A percentile compares a stretch with the other conserved stretches of the same genome.
phyloP scores from a whole-genome alignment of 83 land plant species.

The Diphasiastrum complanatum region DNA sequence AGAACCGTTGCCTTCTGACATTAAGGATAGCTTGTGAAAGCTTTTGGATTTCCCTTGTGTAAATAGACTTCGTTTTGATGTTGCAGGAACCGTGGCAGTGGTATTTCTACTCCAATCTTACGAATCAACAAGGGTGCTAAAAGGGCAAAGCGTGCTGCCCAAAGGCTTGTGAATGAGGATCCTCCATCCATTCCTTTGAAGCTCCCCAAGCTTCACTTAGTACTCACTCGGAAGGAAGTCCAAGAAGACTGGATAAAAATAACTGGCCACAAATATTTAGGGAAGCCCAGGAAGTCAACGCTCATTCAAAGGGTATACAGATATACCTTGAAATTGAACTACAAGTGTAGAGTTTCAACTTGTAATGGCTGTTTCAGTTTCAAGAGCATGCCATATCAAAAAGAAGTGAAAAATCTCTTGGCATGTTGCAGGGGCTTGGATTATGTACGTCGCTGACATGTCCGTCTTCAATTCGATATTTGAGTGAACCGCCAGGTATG shows the following conservation, averaged over 20 bases:
- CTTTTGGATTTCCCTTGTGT: too few relatives aligned
- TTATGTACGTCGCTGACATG: slow-evolving; percentile 11
- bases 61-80: neutral
- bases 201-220: slow-evolving; percentile 16
- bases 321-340: neutral
- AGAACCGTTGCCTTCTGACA: too few relatives aligned
- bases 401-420: neutral
- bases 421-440: slow-evolving; percentile 13
- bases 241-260: slow-evolving; percentile 18
- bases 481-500: slow-evolving; percentile 13
- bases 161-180: slow-evolving; percentile 23
- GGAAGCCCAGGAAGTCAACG: slow-evolving; percentile 18
- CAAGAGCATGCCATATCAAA: neutral
- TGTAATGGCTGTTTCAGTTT: neutral
- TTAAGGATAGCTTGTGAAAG: too few relatives aligned
- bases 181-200: slow-evolving; percentile 14
- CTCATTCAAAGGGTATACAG: slow-evolving; percentile 15
- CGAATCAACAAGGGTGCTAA: slow-evolving; percentile 18
- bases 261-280: slow-evolving; percentile 12
- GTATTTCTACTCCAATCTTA: slow-evolving; percentile 11
- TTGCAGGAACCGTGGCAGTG: neutral
- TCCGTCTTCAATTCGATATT: slow-evolving; percentile 11
- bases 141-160: slow-evolving; percentile 26
- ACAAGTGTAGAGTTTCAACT: neutral
- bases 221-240: slow-evolving; percentile 15